Evolutionary conservation across 2,329 filamentous ascomycete species (phyloP).

Genomic region (Colletotrichum shisoi): DNA sequence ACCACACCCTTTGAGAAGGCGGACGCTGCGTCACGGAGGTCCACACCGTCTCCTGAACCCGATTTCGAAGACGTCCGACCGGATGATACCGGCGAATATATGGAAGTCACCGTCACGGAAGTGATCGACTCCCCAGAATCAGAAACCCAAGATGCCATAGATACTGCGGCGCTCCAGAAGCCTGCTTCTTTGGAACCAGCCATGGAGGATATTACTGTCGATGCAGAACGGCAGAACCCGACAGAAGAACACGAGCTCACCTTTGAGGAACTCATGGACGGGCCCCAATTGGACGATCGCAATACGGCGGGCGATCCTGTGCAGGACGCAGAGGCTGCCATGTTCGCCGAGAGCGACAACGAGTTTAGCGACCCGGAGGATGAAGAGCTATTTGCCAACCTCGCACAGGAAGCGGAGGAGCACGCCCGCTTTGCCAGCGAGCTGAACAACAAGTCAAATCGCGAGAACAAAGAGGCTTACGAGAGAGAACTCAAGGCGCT

Average conservation of each 20-base stretch:
- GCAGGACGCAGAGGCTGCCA: conserved; percentile 51
- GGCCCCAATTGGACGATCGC: conserved; percentile 30
- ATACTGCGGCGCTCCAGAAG: conserved; percentile 37
- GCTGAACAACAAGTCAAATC: conserved; percentile 77
- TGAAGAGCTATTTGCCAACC: conserved; percentile 83
- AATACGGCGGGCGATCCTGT: conserved; percentile 34
- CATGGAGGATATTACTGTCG: conserved; percentile 15
- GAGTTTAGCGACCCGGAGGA: conserved; percentile 89
- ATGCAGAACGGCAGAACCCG: conserved; percentile 12
- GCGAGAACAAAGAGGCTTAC: conserved; percentile 78
- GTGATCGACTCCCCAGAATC: conserved; percentile 46
- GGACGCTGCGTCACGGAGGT: neutral
- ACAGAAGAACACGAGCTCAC: conserved; percentile 33
- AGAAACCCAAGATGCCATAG: conserved; percentile 49
- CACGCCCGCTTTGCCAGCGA: conserved; percentile 91
- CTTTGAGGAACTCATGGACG: conserved; percentile 42
- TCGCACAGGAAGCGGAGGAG: conserved; percentile 90
- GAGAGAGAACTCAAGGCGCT: conserved; percentile 87
- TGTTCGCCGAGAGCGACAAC: conserved; percentile 68
- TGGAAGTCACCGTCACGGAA: conserved; percentile 44
- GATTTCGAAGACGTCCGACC: conserved; percentile 52
- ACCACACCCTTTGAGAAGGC: neutral
- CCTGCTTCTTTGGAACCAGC: conserved; percentile 33
- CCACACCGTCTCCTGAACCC: conserved; percentile 41
- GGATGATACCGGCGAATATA: conserved; percentile 44